Evolutionary conservation across 176 grass and related monocot species (phyloP), one percentile per base, ranked within the genome.

Genomic region (Aegilops sharonensis): DNA sequence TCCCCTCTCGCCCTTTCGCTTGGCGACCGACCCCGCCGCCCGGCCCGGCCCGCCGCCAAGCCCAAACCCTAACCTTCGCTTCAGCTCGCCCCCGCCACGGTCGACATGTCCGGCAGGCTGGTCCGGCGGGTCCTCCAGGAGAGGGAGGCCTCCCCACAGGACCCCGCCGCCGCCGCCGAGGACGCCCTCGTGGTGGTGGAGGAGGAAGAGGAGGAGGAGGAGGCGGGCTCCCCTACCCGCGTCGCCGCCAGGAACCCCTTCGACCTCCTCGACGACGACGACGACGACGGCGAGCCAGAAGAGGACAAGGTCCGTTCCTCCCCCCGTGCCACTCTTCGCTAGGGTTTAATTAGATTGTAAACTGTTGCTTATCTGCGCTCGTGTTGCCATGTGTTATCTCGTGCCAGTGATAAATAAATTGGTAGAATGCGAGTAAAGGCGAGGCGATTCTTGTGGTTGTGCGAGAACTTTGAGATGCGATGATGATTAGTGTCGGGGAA

Each of bases 111-210:
- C 17, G 91, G 78, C 43, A 89, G 93, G 57, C 66, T 94, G 75
- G 86, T 98, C 82, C 88, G 89, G 27, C 84, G 93, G 72, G 93
- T 94, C 56, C 95, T 98, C 81, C 89, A 94, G 88, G 93, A 94
- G 84, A 63, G 75, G 68, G 91, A 97, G 63, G 79, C 90, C 47
- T 61, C 91, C 64, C 79, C 86, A 36, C 85, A 65, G 62, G 75
- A 90, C 25, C 75, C 89, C 7, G 65, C 27, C 27, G 27, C 27
- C 27, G 27, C 27, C 27, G 27, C 78, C 57, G 86, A 43, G 18
- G 85, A 21, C 23, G 89, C 82, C 21, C 87, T 76, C 47, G 73
- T 76, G 47, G 45, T 76, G 7, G 40, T 48, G 72, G 42, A 84
- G 54, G 76, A 64, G 17, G 91, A 85, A 31, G 87, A 85, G 47